These are phyloP conservation scores for Xerocomellus chrysenteron DNA, from an alignment of 768 basidiomycete genomes.

Conservation along the genomic window DNA sequence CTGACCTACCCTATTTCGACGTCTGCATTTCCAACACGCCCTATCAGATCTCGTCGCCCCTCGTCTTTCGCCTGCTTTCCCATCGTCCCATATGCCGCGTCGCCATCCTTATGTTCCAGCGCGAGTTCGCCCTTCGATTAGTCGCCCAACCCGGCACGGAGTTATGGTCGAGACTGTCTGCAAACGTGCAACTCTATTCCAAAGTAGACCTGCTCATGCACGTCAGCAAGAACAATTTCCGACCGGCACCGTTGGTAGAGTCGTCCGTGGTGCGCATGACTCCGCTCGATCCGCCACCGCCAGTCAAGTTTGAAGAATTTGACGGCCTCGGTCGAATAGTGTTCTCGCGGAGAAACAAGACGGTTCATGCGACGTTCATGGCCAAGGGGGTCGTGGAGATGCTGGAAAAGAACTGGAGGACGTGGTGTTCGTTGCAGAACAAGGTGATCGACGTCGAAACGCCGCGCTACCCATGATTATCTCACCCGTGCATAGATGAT, in stretches of 20 bases:
- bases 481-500: constrained; percentile 47
- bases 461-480: background rate
- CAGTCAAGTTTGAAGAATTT: constrained; percentile 95
- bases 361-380: constrained; percentile 82
- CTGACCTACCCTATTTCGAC: constrained; percentile 97
- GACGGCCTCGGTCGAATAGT: constrained; percentile 92
- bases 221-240: constrained; percentile 95
- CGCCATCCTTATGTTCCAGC: constrained; percentile 99
- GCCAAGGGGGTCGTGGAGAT: constrained; percentile 94
- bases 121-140: constrained; percentile 93
- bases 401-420: constrained; percentile 90
- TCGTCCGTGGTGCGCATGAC: constrained; percentile 88
- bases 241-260: constrained; percentile 94
- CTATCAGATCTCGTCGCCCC: constrained; percentile 97
- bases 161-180: constrained; percentile 92
- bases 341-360: constrained; percentile 90
- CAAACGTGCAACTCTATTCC: constrained; percentile 96
- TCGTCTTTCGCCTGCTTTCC: constrained; percentile 95
- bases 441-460: constrained; percentile 40
- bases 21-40: constrained; percentile 99
- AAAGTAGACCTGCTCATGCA: constrained; percentile 96
- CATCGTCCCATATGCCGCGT: constrained; percentile 92
- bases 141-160: constrained; percentile 80
- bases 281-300: constrained; percentile 93
- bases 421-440: constrained; percentile 83